Percentiles rank a stretch among this genome's conserved stretches.
Conservation (phyloP, 495 filamentous ascomycete genomes). For the Cercophora scortea region DNA sequence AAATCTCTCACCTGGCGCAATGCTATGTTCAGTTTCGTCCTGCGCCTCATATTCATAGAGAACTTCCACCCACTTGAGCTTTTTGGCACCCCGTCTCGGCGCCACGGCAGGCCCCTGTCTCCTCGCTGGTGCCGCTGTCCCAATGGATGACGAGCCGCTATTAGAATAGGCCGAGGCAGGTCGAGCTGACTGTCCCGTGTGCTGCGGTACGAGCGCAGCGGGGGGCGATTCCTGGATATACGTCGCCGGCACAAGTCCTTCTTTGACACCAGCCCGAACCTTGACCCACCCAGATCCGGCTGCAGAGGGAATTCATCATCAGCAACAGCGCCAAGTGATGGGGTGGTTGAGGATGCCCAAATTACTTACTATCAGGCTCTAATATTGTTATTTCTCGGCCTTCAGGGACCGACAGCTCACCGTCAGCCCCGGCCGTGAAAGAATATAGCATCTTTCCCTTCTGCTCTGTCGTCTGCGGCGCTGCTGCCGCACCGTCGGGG, state of each 20-base stretch:
- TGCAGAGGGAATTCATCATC: slow-evolving; percentile 19
- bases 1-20: slow-evolving; percentile 85
- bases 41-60: slow-evolving; percentile 85
- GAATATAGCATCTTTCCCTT: slow-evolving; percentile 84
- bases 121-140: slow-evolving; percentile 48
- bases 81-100: slow-evolving; percentile 86
- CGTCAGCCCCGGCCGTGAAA: slow-evolving; percentile 70
- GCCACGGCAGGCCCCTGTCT: slow-evolving; percentile 92
- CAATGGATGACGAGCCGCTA: slow-evolving; percentile 60
- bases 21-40: slow-evolving; percentile 79
- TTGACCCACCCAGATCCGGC: slow-evolving; percentile 90
- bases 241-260: slow-evolving; percentile 79
- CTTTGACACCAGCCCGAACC: slow-evolving; percentile 57
- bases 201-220: slow-evolving; percentile 38
- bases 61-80: slow-evolving; percentile 88
- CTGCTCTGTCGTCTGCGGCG: slow-evolving; percentile 38
- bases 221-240: slow-evolving; percentile 47
- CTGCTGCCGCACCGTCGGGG: slow-evolving; percentile 23
- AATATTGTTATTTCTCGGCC: slow-evolving; percentile 67
- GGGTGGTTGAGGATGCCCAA: background rate
- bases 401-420: slow-evolving; percentile 73
- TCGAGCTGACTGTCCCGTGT: slow-evolving; percentile 44
- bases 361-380: slow-evolving; percentile 77
- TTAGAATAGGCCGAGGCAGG: slow-evolving; percentile 69
- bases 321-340: slow-evolving; percentile 1